Evolutionary conservation across 371 early-diverging fungal genomes (phyloP).

Genomic region (Parasitella parasitica): DNA sequence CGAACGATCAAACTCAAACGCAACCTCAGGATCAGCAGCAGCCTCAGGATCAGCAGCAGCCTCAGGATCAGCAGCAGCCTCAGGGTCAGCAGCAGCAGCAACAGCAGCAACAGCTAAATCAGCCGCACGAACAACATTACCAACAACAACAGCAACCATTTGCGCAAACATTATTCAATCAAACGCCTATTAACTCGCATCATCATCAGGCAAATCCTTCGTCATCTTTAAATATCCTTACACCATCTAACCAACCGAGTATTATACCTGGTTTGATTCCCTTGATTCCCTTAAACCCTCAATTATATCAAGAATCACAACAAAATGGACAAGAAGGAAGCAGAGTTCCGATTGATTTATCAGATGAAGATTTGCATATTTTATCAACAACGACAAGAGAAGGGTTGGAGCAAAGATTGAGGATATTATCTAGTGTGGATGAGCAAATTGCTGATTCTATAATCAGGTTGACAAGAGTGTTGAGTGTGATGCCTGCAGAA

Average conservation of each 20-base stretch:
- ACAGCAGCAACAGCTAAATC: conserved; percentile 4
- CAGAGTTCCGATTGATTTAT: conserved; percentile 41
- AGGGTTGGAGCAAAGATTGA: conserved; percentile 59
- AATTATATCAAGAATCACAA: not conserved
- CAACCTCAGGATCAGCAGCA: conserved; percentile 14
- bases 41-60: conserved; percentile 1
- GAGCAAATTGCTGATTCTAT: conserved; percentile 62
- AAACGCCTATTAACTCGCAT: not conserved
- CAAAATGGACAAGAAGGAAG: not conserved
- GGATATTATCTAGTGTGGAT: conserved; percentile 59
- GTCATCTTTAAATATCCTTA: conserved; percentile 10
- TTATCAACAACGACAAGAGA: conserved; percentile 60
- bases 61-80: conserved; percentile 10
- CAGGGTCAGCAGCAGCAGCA: conserved; percentile 16
- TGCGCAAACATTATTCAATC: conserved; percentile 28
- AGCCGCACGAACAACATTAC: conserved; percentile 11
- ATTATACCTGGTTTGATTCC: conserved; percentile 36
- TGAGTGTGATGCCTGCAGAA: conserved; percentile 41
- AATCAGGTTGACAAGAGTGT: conserved; percentile 56
- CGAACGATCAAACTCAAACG: not conserved
- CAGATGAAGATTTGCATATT: conserved; percentile 56
- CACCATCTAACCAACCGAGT: conserved; percentile 6
- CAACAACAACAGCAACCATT: conserved; percentile 17
- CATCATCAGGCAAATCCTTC: not conserved
- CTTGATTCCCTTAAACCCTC: conserved; percentile 21